phyloP scores from a whole-genome alignment of 163 green algal species.

The Scenedesmus sp. region DNA sequence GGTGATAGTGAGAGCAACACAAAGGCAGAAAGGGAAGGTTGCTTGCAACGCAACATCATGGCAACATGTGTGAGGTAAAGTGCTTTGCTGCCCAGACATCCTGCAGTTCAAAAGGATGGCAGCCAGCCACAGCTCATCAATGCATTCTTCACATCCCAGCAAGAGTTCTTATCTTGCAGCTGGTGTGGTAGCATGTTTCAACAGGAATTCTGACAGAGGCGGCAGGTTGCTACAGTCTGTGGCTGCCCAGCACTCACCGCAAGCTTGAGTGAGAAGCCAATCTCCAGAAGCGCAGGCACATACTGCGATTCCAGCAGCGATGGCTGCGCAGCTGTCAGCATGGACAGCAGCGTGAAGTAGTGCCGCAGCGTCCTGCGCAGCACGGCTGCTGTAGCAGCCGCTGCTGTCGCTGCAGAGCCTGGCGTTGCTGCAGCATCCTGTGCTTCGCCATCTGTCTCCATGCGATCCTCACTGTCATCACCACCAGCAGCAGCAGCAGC shows the following conservation, averaged over 20 bases:
- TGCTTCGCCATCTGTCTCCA: slow-evolving; percentile 13
- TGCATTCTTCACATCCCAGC: too few species aligned
- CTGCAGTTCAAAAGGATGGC: too few species aligned
- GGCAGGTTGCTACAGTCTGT: neutral
- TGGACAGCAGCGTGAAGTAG: slow-evolving; percentile 33
- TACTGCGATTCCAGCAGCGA: slow-evolving; percentile 31
- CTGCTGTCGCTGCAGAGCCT: neutral
- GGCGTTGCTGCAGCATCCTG: neutral
- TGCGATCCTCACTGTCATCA: neutral
- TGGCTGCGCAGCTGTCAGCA: slow-evolving; percentile 37
- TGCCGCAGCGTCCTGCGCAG: slow-evolving; percentile 24
- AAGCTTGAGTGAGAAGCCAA: slow-evolving; percentile 46
- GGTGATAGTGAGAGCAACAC: neutral
- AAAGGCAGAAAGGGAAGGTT: neutral
- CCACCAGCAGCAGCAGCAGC: slow-evolving; percentile 7
- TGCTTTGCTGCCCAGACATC: too few species aligned
- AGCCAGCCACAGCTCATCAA: too few species aligned
- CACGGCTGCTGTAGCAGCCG: neutral
- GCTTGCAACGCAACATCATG: neutral
- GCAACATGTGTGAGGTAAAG: too few species aligned
- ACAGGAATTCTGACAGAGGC: too few species aligned
- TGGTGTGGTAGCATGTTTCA: too few species aligned
- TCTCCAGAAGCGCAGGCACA: slow-evolving; percentile 67
- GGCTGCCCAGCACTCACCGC: neutral
- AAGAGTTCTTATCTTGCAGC: too few species aligned